Conservation (phyloP, 129 eudicot genomes). For the Flaveria bidentis region DNA sequence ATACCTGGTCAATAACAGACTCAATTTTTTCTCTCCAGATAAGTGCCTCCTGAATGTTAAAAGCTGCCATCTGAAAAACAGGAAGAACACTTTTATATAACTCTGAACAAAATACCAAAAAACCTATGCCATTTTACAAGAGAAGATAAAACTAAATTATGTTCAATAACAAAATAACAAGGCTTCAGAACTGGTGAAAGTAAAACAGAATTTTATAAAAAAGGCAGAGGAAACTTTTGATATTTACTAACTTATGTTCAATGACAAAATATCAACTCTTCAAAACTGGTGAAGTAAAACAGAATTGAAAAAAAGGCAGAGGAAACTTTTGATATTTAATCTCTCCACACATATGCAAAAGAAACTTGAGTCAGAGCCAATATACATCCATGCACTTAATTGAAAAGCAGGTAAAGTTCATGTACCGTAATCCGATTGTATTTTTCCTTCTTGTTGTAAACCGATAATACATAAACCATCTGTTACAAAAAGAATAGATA, state of each 20-base stretch:
- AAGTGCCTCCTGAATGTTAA: conserved; percentile 97
- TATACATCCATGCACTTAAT: conserved; percentile 5
- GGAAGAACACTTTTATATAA: conserved; percentile 19
- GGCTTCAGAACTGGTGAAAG: not conserved
- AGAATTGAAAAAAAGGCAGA: not conserved
- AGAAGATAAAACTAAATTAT: conserved; percentile 7
- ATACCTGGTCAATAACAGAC: conserved; percentile 95
- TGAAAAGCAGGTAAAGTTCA: conserved; percentile 19
- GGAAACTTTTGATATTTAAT: conserved; percentile 4
- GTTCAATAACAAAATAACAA: conserved; percentile 17
- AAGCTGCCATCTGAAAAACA: conserved; percentile 95
- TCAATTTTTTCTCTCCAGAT: conserved; percentile 98
- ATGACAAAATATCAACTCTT: conserved; percentile 17
- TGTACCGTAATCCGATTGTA: conserved; percentile 85
- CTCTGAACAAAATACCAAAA: conserved; percentile 1
- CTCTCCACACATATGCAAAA: conserved; percentile 22
- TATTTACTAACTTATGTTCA: not conserved
- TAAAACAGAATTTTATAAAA: not conserved
- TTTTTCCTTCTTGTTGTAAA: conserved; percentile 96
- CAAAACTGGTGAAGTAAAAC: not conserved
- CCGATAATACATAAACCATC: conserved; percentile 92
- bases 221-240: too few species aligned
- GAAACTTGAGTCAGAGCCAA: conserved; percentile 1
- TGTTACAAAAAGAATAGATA: conserved; percentile 39
- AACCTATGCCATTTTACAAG: conserved; percentile 3